Base-by-base conservation (phyloP, 1,284 basidiomycete genomes). In the Mycena citricolor region DNA sequence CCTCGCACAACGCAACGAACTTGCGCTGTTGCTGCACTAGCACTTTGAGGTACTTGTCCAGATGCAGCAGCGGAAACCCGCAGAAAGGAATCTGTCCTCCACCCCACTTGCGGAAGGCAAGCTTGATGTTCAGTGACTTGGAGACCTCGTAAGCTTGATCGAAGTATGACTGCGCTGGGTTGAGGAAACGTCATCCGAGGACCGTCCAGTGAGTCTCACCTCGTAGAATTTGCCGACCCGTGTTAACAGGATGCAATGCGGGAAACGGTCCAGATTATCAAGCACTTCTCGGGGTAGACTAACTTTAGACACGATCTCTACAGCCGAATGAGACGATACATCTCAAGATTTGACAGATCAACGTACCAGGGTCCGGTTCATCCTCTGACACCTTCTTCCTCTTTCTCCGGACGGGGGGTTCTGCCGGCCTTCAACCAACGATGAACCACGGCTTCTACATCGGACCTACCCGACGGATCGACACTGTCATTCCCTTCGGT, bases 161-260 rank as follows among this genome's bases (percentile, higher is more conserved):
- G 59, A 94, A 97, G 63, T 97, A 97, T 0, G 93, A 94, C 92
- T 95, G 52, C 1, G 22, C 8, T 32, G 14, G 23, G 39, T 29
- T 59, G 36, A 52, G 29, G 45, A 26, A n/a, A 47, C 30, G 37
- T 23, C 22, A 5, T 43, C 36, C 33, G 13, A 21, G 17, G 29
- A 17, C 30, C 21, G 41, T 21, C 20, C 17, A 23, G 12, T 30
- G 22, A 11, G 8, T 42, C 66, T 43, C 61, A 91, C 94, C 76
- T 97, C 94, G 62, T 94, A 97, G 64, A 97, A 97, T 57, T 91
- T 86, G 14, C 94, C 94, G 11, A 97, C 92, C 44, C 91, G 81
- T 4, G 93, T 97, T 5, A 97, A 73, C 14, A 97, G 71, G 24
- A 95, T 76, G 59, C 91, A 94, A 59, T 94, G 87, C 11, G 94